Evolutionary conservation across 345 rosid species (phyloP).

Genomic region (Bruguiera sexangula): DNA sequence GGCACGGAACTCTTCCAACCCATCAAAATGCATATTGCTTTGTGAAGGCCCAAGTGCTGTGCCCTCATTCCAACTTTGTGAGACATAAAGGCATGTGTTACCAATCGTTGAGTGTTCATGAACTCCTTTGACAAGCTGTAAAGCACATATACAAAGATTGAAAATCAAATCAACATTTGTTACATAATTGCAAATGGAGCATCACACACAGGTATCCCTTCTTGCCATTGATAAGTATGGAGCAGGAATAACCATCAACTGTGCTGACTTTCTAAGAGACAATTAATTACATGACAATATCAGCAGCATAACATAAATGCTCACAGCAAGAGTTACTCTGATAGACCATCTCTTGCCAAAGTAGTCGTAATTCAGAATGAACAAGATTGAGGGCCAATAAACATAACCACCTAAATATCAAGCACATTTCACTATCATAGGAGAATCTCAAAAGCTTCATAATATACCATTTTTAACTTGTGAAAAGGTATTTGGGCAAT

Average conservation of each 20-base stretch:
- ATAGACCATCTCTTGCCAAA: slow-evolving; percentile 2
- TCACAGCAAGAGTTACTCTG: neutral
- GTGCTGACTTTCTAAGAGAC: neutral
- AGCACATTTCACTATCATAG: neutral
- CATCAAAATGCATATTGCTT: slow-evolving; percentile 53
- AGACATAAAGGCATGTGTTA: slow-evolving; percentile 53
- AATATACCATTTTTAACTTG: neutral
- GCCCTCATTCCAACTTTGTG: slow-evolving; percentile 48
- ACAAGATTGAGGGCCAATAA: neutral
- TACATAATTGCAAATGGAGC: neutral
- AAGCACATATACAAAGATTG: slow-evolving; percentile 9
- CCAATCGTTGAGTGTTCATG: slow-evolving; percentile 46
- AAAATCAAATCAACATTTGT: neutral
- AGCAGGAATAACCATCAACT: neutral
- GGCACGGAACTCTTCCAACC: slow-evolving; percentile 49
- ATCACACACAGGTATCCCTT: neutral
- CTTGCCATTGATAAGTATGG: neutral
- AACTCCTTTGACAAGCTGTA: slow-evolving; percentile 55
- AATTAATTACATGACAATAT: neutral
- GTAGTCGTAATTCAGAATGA: neutral
- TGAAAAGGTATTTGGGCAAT: neutral
- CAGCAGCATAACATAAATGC: too few relatives aligned
- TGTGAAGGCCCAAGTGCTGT: slow-evolving; percentile 50
- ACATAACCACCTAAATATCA: neutral
- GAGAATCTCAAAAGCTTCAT: neutral